phyloP scores from a whole-genome alignment of 257 asterid genomes.

The Nicotiana obtusifolia region DNA sequence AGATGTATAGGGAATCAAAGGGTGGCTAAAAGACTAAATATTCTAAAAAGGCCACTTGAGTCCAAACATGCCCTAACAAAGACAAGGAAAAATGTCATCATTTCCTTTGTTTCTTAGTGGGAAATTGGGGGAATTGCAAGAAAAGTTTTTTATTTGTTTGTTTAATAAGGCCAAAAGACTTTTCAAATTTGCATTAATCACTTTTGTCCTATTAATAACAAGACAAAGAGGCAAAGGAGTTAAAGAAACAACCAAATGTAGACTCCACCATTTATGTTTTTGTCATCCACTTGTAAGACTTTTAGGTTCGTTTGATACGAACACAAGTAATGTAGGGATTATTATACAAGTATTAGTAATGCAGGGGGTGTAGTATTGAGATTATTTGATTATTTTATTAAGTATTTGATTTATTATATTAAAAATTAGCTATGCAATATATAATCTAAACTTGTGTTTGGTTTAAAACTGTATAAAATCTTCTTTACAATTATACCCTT shows the following conservation, averaged over 20 bases:
- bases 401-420: no score
- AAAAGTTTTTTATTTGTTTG: conserved; percentile 18
- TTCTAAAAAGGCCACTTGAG: conserved; percentile 33
- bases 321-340: no score
- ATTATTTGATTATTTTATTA: no score
- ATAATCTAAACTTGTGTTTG: no score
- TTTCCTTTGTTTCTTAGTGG: conserved; percentile 39
- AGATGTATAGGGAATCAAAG: conserved; percentile 65
- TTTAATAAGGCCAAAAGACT: conserved; percentile 9
- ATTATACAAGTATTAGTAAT: no score
- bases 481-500: no score
- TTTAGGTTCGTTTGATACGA: no score
- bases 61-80: conserved; percentile 79
- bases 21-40: conserved; percentile 39
- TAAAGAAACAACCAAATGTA: conserved; percentile 18
- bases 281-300: background rate
- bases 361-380: no score
- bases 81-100: conserved; percentile 42
- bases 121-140: conserved; percentile 16
- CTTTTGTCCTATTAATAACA: conserved; percentile 1
- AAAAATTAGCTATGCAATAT: no score
- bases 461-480: no score
- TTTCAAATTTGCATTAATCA: conserved; percentile 10
- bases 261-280: conserved; percentile 20
- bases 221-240: conserved; percentile 19